A percentile compares a stretch with the other conserved stretches of the same genome.
phyloP scores from a whole-genome alignment of 2,329 filamentous ascomycete genomes.

The Fusarium cyanostomum region DNA sequence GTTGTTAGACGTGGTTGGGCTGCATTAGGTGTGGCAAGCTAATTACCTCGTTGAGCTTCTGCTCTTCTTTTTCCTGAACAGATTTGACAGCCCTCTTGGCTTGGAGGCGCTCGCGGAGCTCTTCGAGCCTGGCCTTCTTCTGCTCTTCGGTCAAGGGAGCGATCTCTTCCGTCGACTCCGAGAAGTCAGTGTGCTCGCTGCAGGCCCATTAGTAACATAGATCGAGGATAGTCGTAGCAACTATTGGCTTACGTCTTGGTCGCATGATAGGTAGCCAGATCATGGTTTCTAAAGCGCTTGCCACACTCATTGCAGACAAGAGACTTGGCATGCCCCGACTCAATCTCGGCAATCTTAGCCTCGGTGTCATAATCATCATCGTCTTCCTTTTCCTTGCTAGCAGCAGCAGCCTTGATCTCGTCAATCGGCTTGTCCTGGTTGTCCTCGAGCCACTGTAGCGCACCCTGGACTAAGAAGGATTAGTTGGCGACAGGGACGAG shows the following conservation, averaged over 20 bases:
- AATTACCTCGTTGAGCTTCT: slow-evolving; percentile 83
- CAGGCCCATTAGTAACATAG: background rate
- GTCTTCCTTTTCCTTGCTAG: slow-evolving; percentile 56
- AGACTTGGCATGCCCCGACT: slow-evolving; percentile 79
- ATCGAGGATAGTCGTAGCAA: background rate
- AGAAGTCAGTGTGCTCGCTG: slow-evolving; percentile 87
- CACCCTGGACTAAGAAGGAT: slow-evolving; percentile 75
- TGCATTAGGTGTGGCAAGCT: rapidly evolving
- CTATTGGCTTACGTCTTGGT: slow-evolving; percentile 73
- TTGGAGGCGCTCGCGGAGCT: slow-evolving; percentile 76
- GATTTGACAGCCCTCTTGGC: slow-evolving; percentile 76
- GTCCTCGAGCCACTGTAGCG: slow-evolving; percentile 93
- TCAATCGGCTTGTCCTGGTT: slow-evolving; percentile 90
- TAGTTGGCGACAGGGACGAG: slow-evolving; percentile 1
- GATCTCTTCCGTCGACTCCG: slow-evolving; percentile 92
- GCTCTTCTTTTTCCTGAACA: slow-evolving; percentile 79
- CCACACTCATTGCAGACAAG: slow-evolving; percentile 95
- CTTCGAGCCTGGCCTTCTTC: slow-evolving; percentile 81
- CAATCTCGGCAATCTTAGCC: slow-evolving; percentile 70
- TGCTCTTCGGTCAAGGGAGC: slow-evolving; percentile 91
- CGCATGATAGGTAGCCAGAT: slow-evolving; percentile 89
- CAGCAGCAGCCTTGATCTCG: slow-evolving; percentile 69
- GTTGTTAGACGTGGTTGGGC: background rate
- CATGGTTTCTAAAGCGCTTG: slow-evolving; percentile 85
- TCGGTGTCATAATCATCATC: slow-evolving; percentile 59